Evolutionary conservation across 345 rosid genomes (phyloP), one percentile per base, ranked within the genome.

Genomic region (Salix suchowensis): DNA sequence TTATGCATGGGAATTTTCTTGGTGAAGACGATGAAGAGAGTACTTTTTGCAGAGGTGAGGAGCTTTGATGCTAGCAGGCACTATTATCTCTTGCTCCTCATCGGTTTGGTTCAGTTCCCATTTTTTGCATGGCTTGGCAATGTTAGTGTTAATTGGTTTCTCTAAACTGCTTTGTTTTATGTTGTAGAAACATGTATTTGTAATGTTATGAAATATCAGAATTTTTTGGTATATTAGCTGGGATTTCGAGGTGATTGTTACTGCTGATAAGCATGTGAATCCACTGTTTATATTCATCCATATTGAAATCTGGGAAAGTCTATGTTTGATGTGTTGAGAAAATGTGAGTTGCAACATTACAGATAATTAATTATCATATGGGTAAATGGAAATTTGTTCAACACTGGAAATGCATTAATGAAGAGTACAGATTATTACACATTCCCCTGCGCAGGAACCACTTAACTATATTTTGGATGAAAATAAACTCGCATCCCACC

Each of bases 21-120:
- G 86, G 96, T 92, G 78, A 96, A 93, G 91, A 96, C 98, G 7
- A 91, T 92, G 96, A 96, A 93, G 88, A 88, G 98, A 81, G 98
- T 93, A 55, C 91, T 93, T 48, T 93, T 87, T n/a, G 91, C 96
- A 2, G 99, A 92, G 85, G 93, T 89, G 85, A 85, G 99, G 85
- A 92, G 84, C 74, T 88, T 86, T 28, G 98, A 93, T 84, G 87
- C 97, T 1, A 96, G 95, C 94, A 86, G 85, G 88, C 98, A 93
- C 79, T 96, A 93, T 80, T 96, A 89, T 77, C 88, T 93, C 86
- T 81, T 93, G 83, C 87, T 96, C 74, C 87, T 92, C 82, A 90
- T 96, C 48, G 98, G 94, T 70, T 81, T 96, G 79, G 94, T 91
- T 10, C 98, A 96, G 84, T 85, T 93, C 82, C 99, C 97, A 9